Base-by-base conservation (phyloP, 2,329 filamentous ascomycete genomes). In the Ophiostoma ips region DNA sequence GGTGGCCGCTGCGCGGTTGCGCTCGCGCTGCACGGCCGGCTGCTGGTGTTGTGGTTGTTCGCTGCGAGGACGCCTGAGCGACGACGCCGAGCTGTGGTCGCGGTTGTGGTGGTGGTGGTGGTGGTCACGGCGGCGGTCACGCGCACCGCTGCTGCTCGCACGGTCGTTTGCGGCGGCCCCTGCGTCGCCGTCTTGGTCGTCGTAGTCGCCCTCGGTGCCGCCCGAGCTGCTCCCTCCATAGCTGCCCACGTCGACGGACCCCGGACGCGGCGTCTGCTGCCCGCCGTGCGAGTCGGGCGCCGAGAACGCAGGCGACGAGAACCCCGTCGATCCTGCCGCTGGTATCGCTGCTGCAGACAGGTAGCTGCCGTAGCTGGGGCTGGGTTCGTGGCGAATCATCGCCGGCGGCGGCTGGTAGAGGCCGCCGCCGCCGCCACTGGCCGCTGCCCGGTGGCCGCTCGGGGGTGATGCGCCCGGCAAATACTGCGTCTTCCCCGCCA, bases 1-100 rank as follows among this genome's bases (percentile, higher is more conserved):
- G 28, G 54, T 60, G 1, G 62, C 63, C 0, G 62, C 62, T 2
- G 53, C 50, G 4, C 62, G 60, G 54, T 63, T 64, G 33, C 59
- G 57, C 34, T 53, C 56, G 6, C 55, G 56, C 21, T 54, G 56
- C 2, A 48, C 46, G 2, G 19, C 19, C 3, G 50, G 50, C 16
- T 28, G 24, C 5, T 28, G 24, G 4, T 28, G 24, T 28, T 28
- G 24, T 28, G 4, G 24, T 28, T 28, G 16, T n/a, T 40, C 21
- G 13, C 13, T 40, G 9, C 37, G 16, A 5, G 9, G 37, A 3
- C 37, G 12, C 9, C 21, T 13, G 21, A 18, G 13, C 24, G 41
- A 45, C 15, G 21, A n/a, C n/a, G 35, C 33, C 10, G 46, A 16
- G 46, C 13, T 48, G 15, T 31, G 3, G 33, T 48, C 35, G 19